These are phyloP conservation scores for Sugiyamaella pinicola DNA, from an alignment of 1,139 yeast species.

Conservation along the genomic window DNA sequence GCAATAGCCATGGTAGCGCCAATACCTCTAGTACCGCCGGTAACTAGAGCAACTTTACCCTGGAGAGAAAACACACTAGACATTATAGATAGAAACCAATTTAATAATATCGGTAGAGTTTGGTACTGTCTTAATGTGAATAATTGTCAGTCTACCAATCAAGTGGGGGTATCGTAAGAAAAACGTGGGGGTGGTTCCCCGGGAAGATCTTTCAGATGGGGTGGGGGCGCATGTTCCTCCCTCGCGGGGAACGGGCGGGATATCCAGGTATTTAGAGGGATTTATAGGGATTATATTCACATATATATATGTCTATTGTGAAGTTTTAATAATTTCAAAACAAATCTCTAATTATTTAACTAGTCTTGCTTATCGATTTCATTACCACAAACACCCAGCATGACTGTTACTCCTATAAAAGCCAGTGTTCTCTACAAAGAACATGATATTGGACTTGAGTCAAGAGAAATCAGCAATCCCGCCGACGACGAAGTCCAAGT, in stretches of 20 bases:
- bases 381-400: too few relatives aligned
- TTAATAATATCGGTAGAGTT: not conserved
- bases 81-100: constrained; percentile 1
- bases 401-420: constrained; percentile 21
- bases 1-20: constrained; percentile 49
- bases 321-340: not conserved
- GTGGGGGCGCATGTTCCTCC: not conserved
- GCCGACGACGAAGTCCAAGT: constrained; percentile 52
- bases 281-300: not conserved
- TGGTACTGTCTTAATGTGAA: too few relatives aligned
- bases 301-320: not conserved
- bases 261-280: constrained; percentile 6
- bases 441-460: constrained; percentile 29
- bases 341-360: not conserved
- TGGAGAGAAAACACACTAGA: constrained; percentile 42
- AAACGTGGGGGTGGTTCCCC: constrained; percentile 9
- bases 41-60: constrained; percentile 48
- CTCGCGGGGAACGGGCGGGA: not conserved
- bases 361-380: not conserved
- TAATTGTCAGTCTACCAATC: not conserved
- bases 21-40: constrained; percentile 51
- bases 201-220: not conserved
- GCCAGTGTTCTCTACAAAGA: constrained; percentile 31
- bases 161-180: constrained; percentile 7
- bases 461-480: constrained; percentile 30